A percentile compares a stretch with the other conserved stretches of the same genome.
These are phyloP conservation scores for Blastobotrys apis DNA, from an alignment of 1,139 yeast species.

Conservation along the genomic window DNA sequence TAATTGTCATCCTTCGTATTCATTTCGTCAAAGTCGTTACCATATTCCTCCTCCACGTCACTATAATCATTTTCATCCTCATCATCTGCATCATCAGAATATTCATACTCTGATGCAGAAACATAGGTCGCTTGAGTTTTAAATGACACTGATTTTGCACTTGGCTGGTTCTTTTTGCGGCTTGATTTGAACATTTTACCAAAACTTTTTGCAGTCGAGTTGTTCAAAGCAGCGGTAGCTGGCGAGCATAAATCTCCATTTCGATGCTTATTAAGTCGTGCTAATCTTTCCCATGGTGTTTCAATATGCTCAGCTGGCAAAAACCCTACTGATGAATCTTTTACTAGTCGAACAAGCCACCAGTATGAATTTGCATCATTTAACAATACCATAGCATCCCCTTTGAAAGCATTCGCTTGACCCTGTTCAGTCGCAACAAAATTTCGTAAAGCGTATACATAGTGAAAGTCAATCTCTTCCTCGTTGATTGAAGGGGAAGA, in stretches of 20 bases:
- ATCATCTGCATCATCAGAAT: conserved; percentile 26
- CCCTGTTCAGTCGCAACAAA: conserved; percentile 92
- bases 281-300: conserved; percentile 85
- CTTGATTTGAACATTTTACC: conserved; percentile 22
- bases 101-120: conserved; percentile 32
- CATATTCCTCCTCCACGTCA: no score
- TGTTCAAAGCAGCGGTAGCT: conserved; percentile 3
- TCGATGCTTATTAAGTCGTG: conserved; percentile 86
- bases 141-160: conserved; percentile 26
- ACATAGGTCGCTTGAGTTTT: conserved; percentile 25
- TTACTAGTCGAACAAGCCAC: conserved; percentile 83
- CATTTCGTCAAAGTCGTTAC: no score
- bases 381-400: conserved; percentile 75
- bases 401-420: conserved; percentile 74
- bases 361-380: conserved; percentile 93
- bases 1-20: conserved; percentile 28
- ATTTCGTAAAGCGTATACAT: conserved; percentile 80
- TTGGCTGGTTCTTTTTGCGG: conserved; percentile 15
- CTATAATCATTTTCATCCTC: conserved; percentile 27
- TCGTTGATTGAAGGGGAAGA: conserved; percentile 51
- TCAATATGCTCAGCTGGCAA: conserved; percentile 96
- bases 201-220: conserved; percentile 14
- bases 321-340: conserved; percentile 66
- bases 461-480: conserved; percentile 75
- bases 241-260: conserved; percentile 58